Percentiles rank a stretch among this genome's conserved stretches.
These are phyloP conservation scores for Erysimum cheiranthoides DNA, from an alignment of 345 rosid genomes.

Conservation along the genomic window DNA sequence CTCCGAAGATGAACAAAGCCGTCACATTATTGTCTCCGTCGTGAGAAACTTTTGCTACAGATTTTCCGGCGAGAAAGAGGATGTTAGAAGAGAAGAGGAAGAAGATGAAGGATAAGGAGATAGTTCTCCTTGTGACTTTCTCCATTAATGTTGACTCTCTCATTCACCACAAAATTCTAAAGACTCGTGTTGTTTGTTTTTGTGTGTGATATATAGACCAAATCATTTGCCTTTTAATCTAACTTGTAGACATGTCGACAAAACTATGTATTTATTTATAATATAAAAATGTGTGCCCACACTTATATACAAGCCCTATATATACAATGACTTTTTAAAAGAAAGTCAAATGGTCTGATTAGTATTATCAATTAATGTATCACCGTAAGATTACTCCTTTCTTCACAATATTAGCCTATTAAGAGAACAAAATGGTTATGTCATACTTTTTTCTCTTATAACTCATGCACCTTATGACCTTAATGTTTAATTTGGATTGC, in stretches of 20 bases:
- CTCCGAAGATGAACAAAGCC: slow-evolving; percentile 76
- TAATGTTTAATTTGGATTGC: too few species aligned
- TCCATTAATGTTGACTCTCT: slow-evolving; percentile 50
- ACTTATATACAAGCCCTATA: neutral
- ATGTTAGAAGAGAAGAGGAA: slow-evolving; percentile 29
- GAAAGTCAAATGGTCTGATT: slow-evolving; percentile 37
- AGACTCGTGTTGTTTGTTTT: slow-evolving; percentile 27
- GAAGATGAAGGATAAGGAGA: slow-evolving; percentile 33
- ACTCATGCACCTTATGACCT: slow-evolving; percentile 7
- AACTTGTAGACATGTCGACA: slow-evolving; percentile 37
- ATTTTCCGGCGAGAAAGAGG: slow-evolving; percentile 19
- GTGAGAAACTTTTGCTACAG: slow-evolving; percentile 2
- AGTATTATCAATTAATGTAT: neutral
- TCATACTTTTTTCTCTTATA: neutral
- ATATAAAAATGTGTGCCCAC: slow-evolving; percentile 22
- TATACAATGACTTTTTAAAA: slow-evolving; percentile 26
- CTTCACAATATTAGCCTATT: neutral
- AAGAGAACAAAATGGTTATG: neutral
- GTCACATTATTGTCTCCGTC: slow-evolving; percentile 28
- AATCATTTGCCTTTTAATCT: slow-evolving; percentile 25
- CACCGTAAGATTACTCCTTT: neutral
- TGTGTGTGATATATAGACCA: slow-evolving; percentile 32
- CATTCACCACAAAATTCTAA: slow-evolving; percentile 34
- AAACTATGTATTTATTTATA: slow-evolving; percentile 28
- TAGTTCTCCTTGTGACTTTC: slow-evolving; percentile 23